These are phyloP conservation scores for Graphiopsis chlorocephala DNA, from an alignment of 2,329 filamentous ascomycete species.

Conservation along the genomic window DNA sequence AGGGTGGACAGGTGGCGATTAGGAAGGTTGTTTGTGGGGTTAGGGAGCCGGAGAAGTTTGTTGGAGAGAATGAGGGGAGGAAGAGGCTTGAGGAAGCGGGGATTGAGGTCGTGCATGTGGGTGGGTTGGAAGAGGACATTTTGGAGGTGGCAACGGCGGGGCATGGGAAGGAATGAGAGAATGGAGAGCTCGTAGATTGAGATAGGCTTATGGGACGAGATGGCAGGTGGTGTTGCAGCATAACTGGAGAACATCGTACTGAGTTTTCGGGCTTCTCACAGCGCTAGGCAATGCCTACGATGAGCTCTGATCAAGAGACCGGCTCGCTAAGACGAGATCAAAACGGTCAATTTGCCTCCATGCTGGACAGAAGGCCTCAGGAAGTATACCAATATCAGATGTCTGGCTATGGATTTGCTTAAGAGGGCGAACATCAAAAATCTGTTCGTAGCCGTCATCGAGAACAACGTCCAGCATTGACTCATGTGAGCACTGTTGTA, in stretches of 20 bases:
- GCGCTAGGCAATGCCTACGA: no score
- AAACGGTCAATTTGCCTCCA: neutral
- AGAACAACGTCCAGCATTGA: neutral
- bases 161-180: constrained; percentile 47
- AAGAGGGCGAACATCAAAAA: neutral
- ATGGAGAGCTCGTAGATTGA: neutral
- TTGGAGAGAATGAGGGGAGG: constrained; percentile 75
- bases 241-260: neutral
- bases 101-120: constrained; percentile 69
- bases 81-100: constrained; percentile 67
- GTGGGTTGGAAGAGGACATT: constrained; percentile 77
- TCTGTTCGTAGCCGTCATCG: neutral
- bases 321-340: neutral
- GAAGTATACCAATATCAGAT: neutral
- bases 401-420: neutral
- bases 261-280: no score
- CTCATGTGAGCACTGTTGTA: neutral
- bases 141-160: constrained; percentile 78
- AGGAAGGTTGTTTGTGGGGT: constrained; percentile 83
- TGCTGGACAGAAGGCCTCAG: neutral
- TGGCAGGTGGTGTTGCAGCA: neutral
- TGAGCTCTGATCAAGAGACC: no score
- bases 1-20: constrained; percentile 56
- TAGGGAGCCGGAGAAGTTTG: constrained; percentile 85
- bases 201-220: neutral